Evolutionary conservation across 1,284 basidiomycete species (phyloP).

Genomic region (Caloboletus firmus): DNA sequence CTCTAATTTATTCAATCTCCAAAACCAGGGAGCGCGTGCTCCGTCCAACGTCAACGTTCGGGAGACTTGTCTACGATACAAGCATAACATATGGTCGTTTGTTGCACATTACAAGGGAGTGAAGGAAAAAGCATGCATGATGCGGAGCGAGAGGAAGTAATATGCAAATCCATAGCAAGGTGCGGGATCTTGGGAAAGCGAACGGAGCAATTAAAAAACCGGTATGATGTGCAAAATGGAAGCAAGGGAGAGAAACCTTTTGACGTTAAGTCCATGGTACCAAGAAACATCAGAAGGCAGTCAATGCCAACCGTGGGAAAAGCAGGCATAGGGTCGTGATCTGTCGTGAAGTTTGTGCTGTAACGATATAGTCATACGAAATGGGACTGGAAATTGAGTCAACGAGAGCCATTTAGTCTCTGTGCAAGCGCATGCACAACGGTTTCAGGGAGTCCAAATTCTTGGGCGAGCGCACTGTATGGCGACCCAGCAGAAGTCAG

Average conservation of each 20-base stretch:
- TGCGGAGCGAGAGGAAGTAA: conserved; percentile 16
- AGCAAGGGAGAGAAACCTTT: conserved; percentile 10
- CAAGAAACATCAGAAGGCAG: conserved; percentile 29
- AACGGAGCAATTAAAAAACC: conserved; percentile 17
- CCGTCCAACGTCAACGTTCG: conserved; percentile 8
- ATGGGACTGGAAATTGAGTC: conserved; percentile 3
- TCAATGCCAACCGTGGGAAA: conserved; percentile 26
- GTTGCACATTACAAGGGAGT: conserved; percentile 23
- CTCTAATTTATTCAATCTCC: not conserved
- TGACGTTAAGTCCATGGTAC: conserved; percentile 21
- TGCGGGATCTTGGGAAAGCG: conserved; percentile 14
- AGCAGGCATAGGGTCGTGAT: conserved; percentile 16
- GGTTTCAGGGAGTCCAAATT: conserved; percentile 69
- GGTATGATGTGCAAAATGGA: conserved; percentile 17
- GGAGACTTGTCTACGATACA: conserved; percentile 29
- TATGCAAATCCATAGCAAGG: conserved; percentile 31
- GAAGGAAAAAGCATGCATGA: conserved; percentile 11
- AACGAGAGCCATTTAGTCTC: conserved; percentile 41
- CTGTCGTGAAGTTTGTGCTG: conserved; percentile 18
- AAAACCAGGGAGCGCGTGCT: not conserved
- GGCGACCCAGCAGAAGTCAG: conserved; percentile 21
- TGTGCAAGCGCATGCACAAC: conserved; percentile 68
- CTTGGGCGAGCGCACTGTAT: conserved; percentile 58
- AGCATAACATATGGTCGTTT: conserved; percentile 18
- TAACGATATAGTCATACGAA: not conserved